Percentiles rank a stretch among this genome's conserved stretches.
Evolutionary conservation across 768 basidiomycete genomes (phyloP).

Genomic region (Xerocomellus dryophilus): DNA sequence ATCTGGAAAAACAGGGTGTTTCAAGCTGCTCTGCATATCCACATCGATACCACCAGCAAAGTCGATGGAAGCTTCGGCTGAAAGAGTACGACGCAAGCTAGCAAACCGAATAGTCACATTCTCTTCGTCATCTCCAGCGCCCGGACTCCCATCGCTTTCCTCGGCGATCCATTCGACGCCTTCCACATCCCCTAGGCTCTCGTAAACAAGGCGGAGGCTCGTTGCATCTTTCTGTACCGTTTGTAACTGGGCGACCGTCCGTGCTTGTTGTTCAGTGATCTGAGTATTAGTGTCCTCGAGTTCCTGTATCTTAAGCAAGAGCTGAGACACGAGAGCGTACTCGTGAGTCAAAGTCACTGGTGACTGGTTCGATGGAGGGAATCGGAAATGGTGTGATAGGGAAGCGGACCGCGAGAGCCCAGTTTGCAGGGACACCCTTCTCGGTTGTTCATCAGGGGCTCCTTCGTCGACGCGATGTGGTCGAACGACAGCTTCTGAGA

Average conservation of each 20-base stretch:
- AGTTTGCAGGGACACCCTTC: constrained; percentile 17
- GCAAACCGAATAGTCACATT: constrained; percentile 34
- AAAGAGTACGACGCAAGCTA: constrained; percentile 26
- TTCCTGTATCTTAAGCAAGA: constrained; percentile 72
- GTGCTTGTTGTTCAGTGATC: constrained; percentile 62
- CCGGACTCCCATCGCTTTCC: constrained; percentile 36
- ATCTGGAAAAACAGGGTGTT: constrained; percentile 10
- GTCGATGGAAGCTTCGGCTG: constrained; percentile 21
- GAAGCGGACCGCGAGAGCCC: constrained; percentile 27
- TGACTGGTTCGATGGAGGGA: constrained; percentile 8
- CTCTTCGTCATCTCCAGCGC: constrained; percentile 25
- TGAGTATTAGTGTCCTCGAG: constrained; percentile 69
- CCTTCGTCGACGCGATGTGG: constrained; percentile 8
- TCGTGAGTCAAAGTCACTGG: constrained; percentile 31
- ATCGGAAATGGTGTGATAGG: constrained; percentile 20
- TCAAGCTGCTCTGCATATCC: constrained; percentile 29
- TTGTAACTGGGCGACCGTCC: constrained; percentile 59
- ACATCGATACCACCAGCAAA: constrained; percentile 19
- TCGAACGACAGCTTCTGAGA: constrained; percentile 26
- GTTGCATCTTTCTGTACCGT: constrained; percentile 71
- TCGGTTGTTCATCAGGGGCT: constrained; percentile 12
- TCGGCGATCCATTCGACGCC: constrained; percentile 42
- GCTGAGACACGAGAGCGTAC: constrained; percentile 62
- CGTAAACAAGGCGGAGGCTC: constrained; percentile 66
- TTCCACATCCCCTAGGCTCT: constrained; percentile 57